These are phyloP conservation scores for Termitomyces sp. DNA, from an alignment of 768 basidiomycete genomes.

Conservation along the genomic window DNA sequence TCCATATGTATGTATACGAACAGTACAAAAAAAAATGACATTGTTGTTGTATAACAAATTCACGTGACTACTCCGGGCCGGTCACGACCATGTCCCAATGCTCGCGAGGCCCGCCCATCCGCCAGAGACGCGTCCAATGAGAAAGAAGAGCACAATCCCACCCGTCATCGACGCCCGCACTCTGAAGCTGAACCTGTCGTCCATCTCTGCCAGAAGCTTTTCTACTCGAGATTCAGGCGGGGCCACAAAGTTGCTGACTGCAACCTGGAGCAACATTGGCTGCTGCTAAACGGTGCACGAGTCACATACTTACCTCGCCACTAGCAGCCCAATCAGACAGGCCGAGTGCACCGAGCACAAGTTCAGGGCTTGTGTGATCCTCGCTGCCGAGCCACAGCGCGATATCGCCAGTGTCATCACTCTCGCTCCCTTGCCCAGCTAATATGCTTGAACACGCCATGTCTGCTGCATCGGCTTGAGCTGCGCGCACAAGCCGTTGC, in stretches of 20 bases:
- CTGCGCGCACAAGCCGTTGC: constrained; percentile 34
- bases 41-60: background rate
- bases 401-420: constrained; percentile 55
- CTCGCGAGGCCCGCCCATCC: constrained; percentile 38
- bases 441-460: constrained; percentile 51
- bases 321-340: constrained; percentile 23
- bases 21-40: background rate
- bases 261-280: constrained; percentile 9
- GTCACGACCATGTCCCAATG: constrained; percentile 33
- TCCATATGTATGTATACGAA: constrained; percentile 16
- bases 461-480: constrained; percentile 38
- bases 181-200: constrained; percentile 28
- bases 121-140: constrained; percentile 31
- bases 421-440: constrained; percentile 52
- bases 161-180: constrained; percentile 18
- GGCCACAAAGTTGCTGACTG: background rate
- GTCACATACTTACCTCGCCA: constrained; percentile 16
- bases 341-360: constrained; percentile 34
- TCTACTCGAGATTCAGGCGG: constrained; percentile 10
- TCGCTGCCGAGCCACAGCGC: constrained; percentile 52
- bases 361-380: constrained; percentile 24
- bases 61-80: constrained; percentile 12
- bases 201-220: constrained; percentile 10
- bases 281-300: constrained; percentile 10
- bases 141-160: constrained; percentile 33